A percentile compares a stretch with the other conserved stretches of the same genome.
Evolutionary conservation across 2,329 filamentous ascomycete species (phyloP).

Genomic region (Chaetomium strumarium): DNA sequence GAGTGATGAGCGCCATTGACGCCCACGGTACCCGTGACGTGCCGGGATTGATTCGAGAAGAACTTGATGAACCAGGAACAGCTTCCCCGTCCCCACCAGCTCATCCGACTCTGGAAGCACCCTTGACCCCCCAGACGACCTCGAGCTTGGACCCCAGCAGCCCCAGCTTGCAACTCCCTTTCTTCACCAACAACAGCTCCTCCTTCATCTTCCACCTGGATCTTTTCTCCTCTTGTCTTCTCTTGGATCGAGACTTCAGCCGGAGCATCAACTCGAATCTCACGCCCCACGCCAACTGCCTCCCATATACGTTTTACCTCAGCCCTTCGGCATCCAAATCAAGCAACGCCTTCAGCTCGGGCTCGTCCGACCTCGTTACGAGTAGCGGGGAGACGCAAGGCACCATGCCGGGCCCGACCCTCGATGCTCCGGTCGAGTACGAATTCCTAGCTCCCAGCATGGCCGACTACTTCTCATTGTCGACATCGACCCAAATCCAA

Average conservation of each 20-base stretch:
- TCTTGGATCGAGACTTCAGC: background rate
- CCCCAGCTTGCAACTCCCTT: conserved; percentile 18
- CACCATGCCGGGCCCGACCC: conserved; percentile 22
- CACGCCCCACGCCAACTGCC: conserved; percentile 8
- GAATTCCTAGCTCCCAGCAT: conserved; percentile 4
- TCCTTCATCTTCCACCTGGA: background rate
- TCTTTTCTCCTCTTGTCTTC: conserved; percentile 3
- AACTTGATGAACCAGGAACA: conserved; percentile 16
- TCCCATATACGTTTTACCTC: conserved; percentile 21
- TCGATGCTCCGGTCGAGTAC: conserved; percentile 13
- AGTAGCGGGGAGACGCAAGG: conserved; percentile 5
- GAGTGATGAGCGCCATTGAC: conserved; percentile 16
- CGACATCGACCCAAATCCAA: background rate
- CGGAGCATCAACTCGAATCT: background rate
- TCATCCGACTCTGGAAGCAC: conserved; percentile 10
- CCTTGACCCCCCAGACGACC: conserved; percentile 18
- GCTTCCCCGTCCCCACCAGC: conserved; percentile 9
- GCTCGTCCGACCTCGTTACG: conserved; percentile 9
- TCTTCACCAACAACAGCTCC: conserved; percentile 18
- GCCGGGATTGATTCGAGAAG: conserved; percentile 14
- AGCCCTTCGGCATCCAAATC: conserved; percentile 22
- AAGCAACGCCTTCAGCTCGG: conserved; percentile 15
- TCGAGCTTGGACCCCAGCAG: conserved; percentile 13
- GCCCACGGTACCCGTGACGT: conserved; percentile 13
- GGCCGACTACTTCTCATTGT: conserved; percentile 13